Percentiles rank a stretch among this genome's conserved stretches.
Evolutionary conservation across 192 early-diverging fungal species (phyloP).

Genomic region (Haplosporangium gracile): DNA sequence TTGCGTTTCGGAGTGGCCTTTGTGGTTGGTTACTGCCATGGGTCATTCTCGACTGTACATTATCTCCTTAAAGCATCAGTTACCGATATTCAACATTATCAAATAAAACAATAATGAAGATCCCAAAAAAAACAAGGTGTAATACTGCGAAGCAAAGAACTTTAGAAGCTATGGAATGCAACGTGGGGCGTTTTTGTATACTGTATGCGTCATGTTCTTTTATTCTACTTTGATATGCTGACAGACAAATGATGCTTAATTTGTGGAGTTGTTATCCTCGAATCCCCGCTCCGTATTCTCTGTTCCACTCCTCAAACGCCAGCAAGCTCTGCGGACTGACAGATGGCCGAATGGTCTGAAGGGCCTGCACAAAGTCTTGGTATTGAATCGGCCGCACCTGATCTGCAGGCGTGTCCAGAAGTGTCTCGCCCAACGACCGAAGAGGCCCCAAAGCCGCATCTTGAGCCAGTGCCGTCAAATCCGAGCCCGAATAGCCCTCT

Average conservation of each 20-base stretch:
- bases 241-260: neutral
- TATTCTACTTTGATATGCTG: neutral
- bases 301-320: slow-evolving; percentile 80
- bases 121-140: slow-evolving; percentile 10
- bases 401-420: slow-evolving; percentile 60
- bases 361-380: slow-evolving; percentile 81
- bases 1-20: slow-evolving; percentile 23
- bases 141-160: neutral
- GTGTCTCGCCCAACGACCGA: slow-evolving; percentile 70
- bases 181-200: neutral
- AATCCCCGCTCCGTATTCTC: slow-evolving; percentile 69
- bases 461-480: slow-evolving; percentile 83
- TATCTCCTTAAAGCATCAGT: slow-evolving; percentile 49
- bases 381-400: slow-evolving; percentile 77
- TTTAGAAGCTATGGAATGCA: neutral
- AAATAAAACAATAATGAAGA: slow-evolving; percentile 53
- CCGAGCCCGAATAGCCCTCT: slow-evolving; percentile 86
- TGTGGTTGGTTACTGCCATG: slow-evolving; percentile 54
- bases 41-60: slow-evolving; percentile 42
- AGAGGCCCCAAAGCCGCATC: slow-evolving; percentile 81
- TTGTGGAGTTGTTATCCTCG: slow-evolving; percentile 18
- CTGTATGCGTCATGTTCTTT: neutral
- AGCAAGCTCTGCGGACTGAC: slow-evolving; percentile 82
- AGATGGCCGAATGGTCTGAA: slow-evolving; percentile 78
- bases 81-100: slow-evolving; percentile 60